These are phyloP conservation scores for Fragilaria crotonensis DNA, from an alignment of 108 stramenopile genomes.

Conservation along the genomic window DNA sequence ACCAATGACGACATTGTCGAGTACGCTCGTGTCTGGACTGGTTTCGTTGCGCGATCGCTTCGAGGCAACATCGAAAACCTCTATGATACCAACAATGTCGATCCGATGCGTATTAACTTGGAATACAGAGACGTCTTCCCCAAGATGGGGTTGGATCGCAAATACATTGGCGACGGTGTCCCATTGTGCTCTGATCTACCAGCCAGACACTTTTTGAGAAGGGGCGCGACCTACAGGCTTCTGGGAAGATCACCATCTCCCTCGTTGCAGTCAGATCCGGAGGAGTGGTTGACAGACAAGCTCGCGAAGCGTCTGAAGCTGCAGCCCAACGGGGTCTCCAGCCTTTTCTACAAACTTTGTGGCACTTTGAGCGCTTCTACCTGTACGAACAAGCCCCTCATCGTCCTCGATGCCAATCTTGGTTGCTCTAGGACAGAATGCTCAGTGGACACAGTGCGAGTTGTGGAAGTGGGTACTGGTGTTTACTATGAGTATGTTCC, in stretches of 20 bases:
- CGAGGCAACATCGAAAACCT: slow-evolving; percentile 32
- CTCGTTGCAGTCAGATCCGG: slow-evolving; percentile 4
- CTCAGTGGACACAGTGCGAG: slow-evolving; percentile 33
- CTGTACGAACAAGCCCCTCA: too few species aligned
- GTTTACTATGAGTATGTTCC: slow-evolving; percentile 38
- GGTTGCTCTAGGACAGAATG: slow-evolving; percentile 29
- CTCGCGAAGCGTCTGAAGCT: too few species aligned
- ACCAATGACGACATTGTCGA: slow-evolving; percentile 33
- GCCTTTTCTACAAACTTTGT: background rate
- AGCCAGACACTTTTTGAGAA: slow-evolving; percentile 36
- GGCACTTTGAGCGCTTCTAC: background rate
- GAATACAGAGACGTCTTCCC: slow-evolving; percentile 54
- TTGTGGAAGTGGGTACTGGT: slow-evolving; percentile 30
- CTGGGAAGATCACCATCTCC: slow-evolving; percentile 14
- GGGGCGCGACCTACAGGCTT: slow-evolving; percentile 38
- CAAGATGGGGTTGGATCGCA: slow-evolving; percentile 32
- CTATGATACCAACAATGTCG: slow-evolving; percentile 25
- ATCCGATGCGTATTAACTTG: slow-evolving; percentile 32
- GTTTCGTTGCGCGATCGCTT: slow-evolving; percentile 24
- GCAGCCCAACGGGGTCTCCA: background rate
- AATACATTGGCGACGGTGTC: slow-evolving; percentile 41
- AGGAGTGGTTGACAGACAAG: too few species aligned
- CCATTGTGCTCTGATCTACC: slow-evolving; percentile 45
- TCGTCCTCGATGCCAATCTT: slow-evolving; percentile 21
- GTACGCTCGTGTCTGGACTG: slow-evolving; percentile 39